Conservation (phyloP, 2,329 filamentous ascomycete genomes). For the Epichloe festucae region DNA sequence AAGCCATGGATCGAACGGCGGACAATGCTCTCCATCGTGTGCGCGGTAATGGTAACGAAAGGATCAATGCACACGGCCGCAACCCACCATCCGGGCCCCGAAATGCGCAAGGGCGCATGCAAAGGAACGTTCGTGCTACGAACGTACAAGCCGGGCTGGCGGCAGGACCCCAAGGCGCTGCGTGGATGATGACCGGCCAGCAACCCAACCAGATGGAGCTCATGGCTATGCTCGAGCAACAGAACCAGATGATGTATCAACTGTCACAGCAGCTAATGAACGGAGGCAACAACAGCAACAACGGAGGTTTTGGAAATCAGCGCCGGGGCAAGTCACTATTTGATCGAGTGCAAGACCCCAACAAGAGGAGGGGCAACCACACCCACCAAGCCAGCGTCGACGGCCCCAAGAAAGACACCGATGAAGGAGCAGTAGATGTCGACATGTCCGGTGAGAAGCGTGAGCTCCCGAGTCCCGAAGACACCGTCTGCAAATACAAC, state of each 20-base stretch:
- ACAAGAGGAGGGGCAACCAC: constrained; percentile 27
- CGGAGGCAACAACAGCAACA: constrained; percentile 30
- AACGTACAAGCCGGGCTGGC: constrained; percentile 38
- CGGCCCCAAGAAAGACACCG: constrained; percentile 19
- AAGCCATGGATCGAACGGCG: constrained; percentile 63
- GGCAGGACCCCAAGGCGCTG: constrained; percentile 22
- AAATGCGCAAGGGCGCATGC: constrained; percentile 35
- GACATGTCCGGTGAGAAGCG: constrained; percentile 45
- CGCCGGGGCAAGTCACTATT: constrained; percentile 51
- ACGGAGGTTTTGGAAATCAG: constrained; percentile 16
- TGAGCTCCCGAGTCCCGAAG: constrained; percentile 44
- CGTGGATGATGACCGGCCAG: constrained; percentile 35
- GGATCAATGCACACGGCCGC: constrained; percentile 68
- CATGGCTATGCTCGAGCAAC: constrained; percentile 75
- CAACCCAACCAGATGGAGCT: constrained; percentile 39
- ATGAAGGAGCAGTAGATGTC: constrained; percentile 42
- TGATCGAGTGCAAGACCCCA: constrained; percentile 52
- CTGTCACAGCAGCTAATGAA: constrained; percentile 51
- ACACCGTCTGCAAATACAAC: constrained; percentile 80
- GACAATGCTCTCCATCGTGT: constrained; percentile 74
- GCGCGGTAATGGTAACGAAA: constrained; percentile 58
- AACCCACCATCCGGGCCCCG: constrained; percentile 61
- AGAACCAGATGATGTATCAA: constrained; percentile 75
- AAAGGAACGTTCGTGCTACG: constrained; percentile 31
- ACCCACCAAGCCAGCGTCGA: constrained; percentile 25